Conservation (phyloP, 129 eudicot genomes). For the Artemisia argyi region DNA sequence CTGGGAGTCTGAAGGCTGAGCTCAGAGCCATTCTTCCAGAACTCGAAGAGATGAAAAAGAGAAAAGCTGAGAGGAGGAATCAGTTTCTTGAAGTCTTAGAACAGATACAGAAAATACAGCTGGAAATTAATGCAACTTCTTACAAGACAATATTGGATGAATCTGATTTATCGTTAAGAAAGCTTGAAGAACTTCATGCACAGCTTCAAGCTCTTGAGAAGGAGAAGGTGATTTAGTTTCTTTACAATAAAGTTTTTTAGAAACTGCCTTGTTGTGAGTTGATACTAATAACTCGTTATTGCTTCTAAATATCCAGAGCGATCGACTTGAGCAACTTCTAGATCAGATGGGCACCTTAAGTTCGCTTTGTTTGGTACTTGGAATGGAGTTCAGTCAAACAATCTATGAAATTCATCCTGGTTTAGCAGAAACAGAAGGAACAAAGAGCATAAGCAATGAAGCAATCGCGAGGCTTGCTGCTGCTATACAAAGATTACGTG, state of each 20-base stretch:
- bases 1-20: slow-evolving; percentile 77
- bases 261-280: not conserved
- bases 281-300: slow-evolving; percentile 3
- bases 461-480: slow-evolving; percentile 54
- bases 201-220: slow-evolving; percentile 71
- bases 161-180: slow-evolving; percentile 68
- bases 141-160: slow-evolving; percentile 51
- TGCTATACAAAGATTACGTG: slow-evolving; percentile 60
- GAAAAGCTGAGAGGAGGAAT: slow-evolving; percentile 65
- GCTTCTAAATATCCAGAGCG: slow-evolving; percentile 54
- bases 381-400: slow-evolving; percentile 69
- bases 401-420: slow-evolving; percentile 70
- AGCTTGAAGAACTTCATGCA: slow-evolving; percentile 69
- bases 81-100: slow-evolving; percentile 67
- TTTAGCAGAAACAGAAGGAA: slow-evolving; percentile 53
- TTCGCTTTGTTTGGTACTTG: slow-evolving; percentile 80
- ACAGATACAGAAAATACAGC: slow-evolving; percentile 61
- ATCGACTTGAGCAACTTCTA: slow-evolving; percentile 65
- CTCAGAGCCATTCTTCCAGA: slow-evolving; percentile 71
- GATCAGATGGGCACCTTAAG: slow-evolving; percentile 53
- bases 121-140: slow-evolving; percentile 53
- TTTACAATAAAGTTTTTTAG: not conserved
- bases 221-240: slow-evolving; percentile 62
- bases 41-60: slow-evolving; percentile 81
- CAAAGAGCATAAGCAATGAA: slow-evolving; percentile 52